Conservation (phyloP, 495 filamentous ascomycete genomes). For the Penicillium steckii region DNA sequence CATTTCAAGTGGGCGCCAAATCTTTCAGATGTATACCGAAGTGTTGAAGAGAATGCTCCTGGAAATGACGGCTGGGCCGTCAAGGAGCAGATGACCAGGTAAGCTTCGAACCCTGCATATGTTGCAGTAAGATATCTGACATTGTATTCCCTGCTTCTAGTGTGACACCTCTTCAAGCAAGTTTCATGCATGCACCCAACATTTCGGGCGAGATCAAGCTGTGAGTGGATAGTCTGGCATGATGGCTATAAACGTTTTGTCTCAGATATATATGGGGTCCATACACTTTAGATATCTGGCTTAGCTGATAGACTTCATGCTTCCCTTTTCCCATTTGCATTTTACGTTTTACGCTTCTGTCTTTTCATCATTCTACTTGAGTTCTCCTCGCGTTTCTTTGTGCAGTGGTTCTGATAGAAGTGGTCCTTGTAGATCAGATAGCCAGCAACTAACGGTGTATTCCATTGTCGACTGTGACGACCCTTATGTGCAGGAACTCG, state of each 20-base stretch:
- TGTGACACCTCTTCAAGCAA: conserved; percentile 86
- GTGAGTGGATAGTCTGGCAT: conserved; percentile 64
- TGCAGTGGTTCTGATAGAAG: conserved; percentile 40
- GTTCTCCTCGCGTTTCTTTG: conserved; percentile 6
- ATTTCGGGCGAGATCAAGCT: conserved; percentile 78
- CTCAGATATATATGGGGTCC: conserved; percentile 29
- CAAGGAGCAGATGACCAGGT: conserved; percentile 86
- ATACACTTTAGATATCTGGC: conserved; percentile 28
- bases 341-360: no score
- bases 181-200: conserved; percentile 79
- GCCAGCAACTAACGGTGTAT: conserved; percentile 54
- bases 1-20: conserved; percentile 94
- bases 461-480: conserved; percentile 83
- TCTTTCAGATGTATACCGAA: conserved; percentile 80
- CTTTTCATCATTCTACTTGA: conserved; percentile 8
- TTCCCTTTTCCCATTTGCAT: conserved; percentile 16
- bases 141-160: conserved; percentile 38
- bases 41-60: conserved; percentile 72
- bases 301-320: conserved; percentile 31
- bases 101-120: conserved; percentile 21
- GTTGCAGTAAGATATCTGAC: not conserved
- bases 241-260: conserved; percentile 16
- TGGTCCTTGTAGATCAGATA: conserved; percentile 40
- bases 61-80: conserved; percentile 97
- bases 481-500: conserved; percentile 78